Evolutionary conservation across 345 rosid genomes (phyloP).

Genomic region (Turritis glabra): DNA sequence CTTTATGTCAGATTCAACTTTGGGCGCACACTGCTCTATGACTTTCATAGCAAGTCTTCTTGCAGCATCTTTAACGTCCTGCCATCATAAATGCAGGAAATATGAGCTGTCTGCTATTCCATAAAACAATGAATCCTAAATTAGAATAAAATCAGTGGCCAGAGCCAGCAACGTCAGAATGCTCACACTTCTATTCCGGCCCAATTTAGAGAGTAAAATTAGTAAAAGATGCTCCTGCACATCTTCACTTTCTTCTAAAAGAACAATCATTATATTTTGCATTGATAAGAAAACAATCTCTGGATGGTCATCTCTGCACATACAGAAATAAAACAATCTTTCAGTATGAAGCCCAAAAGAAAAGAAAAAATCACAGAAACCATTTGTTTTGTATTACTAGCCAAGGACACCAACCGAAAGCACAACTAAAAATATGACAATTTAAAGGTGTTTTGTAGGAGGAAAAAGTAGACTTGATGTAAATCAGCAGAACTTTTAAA

Average conservation of each 20-base stretch:
- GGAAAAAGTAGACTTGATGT: background rate
- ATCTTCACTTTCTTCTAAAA: slow-evolving; percentile 95
- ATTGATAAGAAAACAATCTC: slow-evolving; percentile 82
- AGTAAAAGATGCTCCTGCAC: slow-evolving; percentile 75
- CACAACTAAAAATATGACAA: background rate
- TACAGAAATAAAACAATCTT: slow-evolving; percentile 9
- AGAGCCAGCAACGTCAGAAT: slow-evolving; percentile 14
- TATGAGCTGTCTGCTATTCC: slow-evolving; percentile 26
- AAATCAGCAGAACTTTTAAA: background rate
- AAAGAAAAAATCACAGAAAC: background rate
- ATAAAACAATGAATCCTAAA: background rate
- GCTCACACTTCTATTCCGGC: slow-evolving; percentile 74
- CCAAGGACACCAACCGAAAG: background rate
- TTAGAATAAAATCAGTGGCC: slow-evolving; percentile 1
- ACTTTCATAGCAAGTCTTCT: slow-evolving; percentile 92
- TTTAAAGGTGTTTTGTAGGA: background rate
- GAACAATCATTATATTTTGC: slow-evolving; percentile 84
- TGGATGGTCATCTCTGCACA: slow-evolving; percentile 92
- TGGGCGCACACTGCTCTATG: slow-evolving; percentile 75
- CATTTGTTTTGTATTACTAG: slow-evolving; percentile 12
- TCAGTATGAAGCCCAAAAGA: background rate
- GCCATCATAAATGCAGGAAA: slow-evolving; percentile 38
- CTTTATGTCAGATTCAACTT: slow-evolving; percentile 87
- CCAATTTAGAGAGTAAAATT: slow-evolving; percentile 68
- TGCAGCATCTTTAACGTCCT: slow-evolving; percentile 68